These are phyloP conservation scores for Fusarium keratoplasticum DNA, from an alignment of 2,329 filamentous ascomycete species.

Conservation along the genomic window DNA sequence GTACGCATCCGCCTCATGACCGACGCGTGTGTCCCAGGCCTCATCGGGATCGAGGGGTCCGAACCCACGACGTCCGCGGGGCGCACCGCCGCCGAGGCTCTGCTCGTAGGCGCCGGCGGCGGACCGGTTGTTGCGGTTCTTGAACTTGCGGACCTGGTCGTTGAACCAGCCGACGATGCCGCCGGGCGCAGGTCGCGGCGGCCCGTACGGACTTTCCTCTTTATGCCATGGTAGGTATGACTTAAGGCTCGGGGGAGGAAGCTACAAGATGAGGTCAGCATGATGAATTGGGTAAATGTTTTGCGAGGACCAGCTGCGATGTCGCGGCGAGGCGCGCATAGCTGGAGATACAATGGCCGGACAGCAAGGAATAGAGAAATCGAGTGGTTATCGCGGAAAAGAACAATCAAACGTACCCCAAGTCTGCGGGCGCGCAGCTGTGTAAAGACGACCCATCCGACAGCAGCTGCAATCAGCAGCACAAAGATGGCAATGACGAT, in stretches of 20 bases:
- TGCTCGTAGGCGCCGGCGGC: constrained; percentile 81
- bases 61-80: constrained; percentile 66
- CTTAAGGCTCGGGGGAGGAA: constrained; percentile 75
- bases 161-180: constrained; percentile 80
- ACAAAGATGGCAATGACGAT: constrained; percentile 80
- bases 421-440: constrained; percentile 79
- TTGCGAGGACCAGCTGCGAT: not conserved
- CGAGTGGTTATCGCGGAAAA: not conserved
- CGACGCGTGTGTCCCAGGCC: constrained; percentile 86
- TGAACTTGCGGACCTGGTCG: constrained; percentile 72
- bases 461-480: constrained; percentile 65
- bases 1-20: constrained; percentile 75
- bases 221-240: constrained; percentile 79
- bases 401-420: constrained; percentile 63
- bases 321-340: not conserved
- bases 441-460: constrained; percentile 77
- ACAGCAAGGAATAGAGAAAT: not conserved
- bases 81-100: constrained; percentile 54
- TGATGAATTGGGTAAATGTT: not conserved
- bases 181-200: constrained; percentile 66
- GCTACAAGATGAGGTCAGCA: constrained; percentile 53
- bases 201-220: constrained; percentile 59
- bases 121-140: constrained; percentile 73
- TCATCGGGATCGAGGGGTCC: constrained; percentile 83
- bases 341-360: not conserved